These are phyloP conservation scores for Corynascus novoguineensis DNA, from an alignment of 495 filamentous ascomycete genomes.

Conservation along the genomic window DNA sequence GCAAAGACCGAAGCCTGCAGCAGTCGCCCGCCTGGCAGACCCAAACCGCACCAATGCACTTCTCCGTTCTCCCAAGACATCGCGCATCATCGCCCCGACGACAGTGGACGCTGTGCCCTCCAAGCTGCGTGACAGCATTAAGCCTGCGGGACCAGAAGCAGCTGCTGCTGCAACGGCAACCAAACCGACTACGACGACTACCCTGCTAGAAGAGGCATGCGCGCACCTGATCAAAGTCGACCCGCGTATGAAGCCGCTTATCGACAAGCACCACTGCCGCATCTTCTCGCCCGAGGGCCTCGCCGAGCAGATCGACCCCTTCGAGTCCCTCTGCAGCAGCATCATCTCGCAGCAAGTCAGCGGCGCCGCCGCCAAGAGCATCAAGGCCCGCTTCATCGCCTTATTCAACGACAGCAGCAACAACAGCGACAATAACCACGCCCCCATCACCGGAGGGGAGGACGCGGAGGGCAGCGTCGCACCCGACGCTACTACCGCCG, in stretches of 20 bases:
- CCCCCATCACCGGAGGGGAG: conserved; percentile 1
- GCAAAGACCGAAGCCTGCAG: conserved; percentile 33
- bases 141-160: conserved; percentile 30
- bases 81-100: conserved; percentile 57
- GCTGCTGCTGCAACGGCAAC: conserved; percentile 59
- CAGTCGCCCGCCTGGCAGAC: conserved; percentile 44
- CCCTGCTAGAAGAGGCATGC: conserved; percentile 69
- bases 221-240: conserved; percentile 74
- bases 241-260: conserved; percentile 62
- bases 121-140: conserved; percentile 33
- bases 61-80: conserved; percentile 73
- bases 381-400: conserved; percentile 75
- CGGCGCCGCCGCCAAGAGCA: conserved; percentile 80
- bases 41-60: conserved; percentile 61
- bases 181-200: conserved; percentile 67
- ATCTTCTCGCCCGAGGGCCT: conserved; percentile 79
- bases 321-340: conserved; percentile 69
- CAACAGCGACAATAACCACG: conserved; percentile 17
- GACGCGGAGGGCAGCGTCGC: conserved; percentile 24
- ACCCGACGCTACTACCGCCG: background rate
- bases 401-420: conserved; percentile 53
- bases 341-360: conserved; percentile 97
- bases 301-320: conserved; percentile 80
- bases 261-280: conserved; percentile 68
- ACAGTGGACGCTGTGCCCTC: conserved; percentile 48